A percentile compares a stretch with the other conserved stretches of the same genome.
These are phyloP conservation scores for Podospora appendiculata DNA, from an alignment of 495 filamentous ascomycete genomes.

Conservation along the genomic window DNA sequence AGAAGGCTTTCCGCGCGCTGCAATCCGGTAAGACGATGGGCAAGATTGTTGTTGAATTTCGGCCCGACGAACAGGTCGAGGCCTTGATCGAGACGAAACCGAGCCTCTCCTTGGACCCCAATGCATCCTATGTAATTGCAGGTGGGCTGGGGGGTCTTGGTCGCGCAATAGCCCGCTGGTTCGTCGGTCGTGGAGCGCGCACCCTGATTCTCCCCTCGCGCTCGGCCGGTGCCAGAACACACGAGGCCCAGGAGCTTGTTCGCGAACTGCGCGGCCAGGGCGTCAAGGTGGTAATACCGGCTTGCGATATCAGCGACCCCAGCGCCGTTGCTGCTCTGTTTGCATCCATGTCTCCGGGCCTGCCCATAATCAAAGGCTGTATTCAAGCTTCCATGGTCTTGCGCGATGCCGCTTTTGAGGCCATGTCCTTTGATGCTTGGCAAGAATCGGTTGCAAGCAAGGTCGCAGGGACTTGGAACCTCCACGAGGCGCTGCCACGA, in stretches of 20 bases:
- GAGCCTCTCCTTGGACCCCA: not conserved
- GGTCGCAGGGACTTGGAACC: too few relatives aligned
- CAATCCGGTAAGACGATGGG: constrained; percentile 12
- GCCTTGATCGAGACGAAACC: constrained; percentile 8
- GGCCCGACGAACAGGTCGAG: not conserved
- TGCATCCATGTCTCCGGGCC: not conserved
- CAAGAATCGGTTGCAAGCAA: too few relatives aligned
- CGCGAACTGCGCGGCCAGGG: constrained; percentile 13
- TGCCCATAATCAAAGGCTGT: too few relatives aligned
- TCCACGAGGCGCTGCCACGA: too few relatives aligned
- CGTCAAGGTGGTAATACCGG: constrained; percentile 18
- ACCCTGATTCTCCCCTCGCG: constrained; percentile 44
- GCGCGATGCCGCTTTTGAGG: too few relatives aligned
- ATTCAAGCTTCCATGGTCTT: too few relatives aligned
- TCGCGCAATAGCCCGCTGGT: constrained; percentile 35
- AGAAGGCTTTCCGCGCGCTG: constrained; percentile 10
- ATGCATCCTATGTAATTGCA: constrained; percentile 42
- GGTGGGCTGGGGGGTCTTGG: constrained; percentile 52
- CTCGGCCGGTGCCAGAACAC: not conserved
- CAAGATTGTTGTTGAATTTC: constrained; percentile 4
- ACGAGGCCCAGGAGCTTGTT: constrained; percentile 4
- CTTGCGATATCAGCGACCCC: constrained; percentile 39
- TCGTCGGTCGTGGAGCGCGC: constrained; percentile 37
- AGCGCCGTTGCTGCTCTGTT: not conserved
- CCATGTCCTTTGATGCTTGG: too few relatives aligned